A percentile compares a stretch with the other conserved stretches of the same genome.
These are phyloP conservation scores for Phytopythium ostracodes DNA, from an alignment of 352 stramenopile species.

Conservation along the genomic window DNA sequence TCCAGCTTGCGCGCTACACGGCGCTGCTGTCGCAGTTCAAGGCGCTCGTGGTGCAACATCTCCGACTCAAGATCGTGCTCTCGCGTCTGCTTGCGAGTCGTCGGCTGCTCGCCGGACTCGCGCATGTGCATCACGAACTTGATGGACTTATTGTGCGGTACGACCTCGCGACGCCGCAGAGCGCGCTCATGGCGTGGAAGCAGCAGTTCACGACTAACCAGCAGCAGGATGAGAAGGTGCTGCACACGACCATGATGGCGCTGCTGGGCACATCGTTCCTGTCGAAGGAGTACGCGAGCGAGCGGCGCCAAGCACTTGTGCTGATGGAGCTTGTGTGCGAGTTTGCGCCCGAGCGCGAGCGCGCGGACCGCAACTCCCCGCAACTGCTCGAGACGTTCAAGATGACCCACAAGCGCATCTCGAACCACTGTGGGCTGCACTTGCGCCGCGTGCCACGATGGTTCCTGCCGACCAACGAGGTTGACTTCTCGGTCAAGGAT, in stretches of 20 bases:
- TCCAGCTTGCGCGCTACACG: conserved; percentile 33
- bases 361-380: conserved; percentile 28
- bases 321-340: conserved; percentile 54
- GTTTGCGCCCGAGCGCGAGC: conserved; percentile 32
- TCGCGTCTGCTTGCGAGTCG: conserved; percentile 34
- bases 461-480: conserved; percentile 44
- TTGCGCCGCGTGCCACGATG: conserved; percentile 51
- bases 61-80: conserved; percentile 34
- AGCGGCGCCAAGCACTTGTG: conserved; percentile 48
- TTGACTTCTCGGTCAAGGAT: conserved; percentile 42
- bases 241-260: conserved; percentile 52
- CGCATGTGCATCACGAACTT: conserved; percentile 34
- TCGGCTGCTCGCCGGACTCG: conserved; percentile 33
- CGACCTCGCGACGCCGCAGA: conserved; percentile 22
- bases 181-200: conserved; percentile 39
- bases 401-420: conserved; percentile 56
- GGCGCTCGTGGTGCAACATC: conserved; percentile 32
- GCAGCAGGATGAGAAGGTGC: conserved; percentile 48
- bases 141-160: conserved; percentile 28
- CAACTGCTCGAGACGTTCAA: conserved; percentile 58
- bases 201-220: conserved; percentile 41
- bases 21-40: conserved; percentile 44
- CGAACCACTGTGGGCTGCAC: conserved; percentile 40
- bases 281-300: conserved; percentile 42
- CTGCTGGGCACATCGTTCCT: conserved; percentile 55